A percentile compares a stretch with the other conserved stretches of the same genome.
Evolutionary conservation across 2,329 filamentous ascomycete genomes (phyloP).

Genomic region (Fusarium phyllophilum): DNA sequence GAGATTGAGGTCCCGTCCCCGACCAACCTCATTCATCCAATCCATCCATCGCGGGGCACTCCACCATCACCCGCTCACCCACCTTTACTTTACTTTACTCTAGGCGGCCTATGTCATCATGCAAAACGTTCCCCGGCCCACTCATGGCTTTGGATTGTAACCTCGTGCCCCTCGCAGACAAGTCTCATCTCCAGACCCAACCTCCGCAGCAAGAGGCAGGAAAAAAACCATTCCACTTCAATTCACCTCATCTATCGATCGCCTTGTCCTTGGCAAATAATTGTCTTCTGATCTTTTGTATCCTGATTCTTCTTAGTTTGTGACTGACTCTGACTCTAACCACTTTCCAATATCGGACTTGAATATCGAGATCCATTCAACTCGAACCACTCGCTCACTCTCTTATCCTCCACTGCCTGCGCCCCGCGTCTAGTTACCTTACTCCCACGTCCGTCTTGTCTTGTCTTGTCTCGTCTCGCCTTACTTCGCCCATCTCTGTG

Average conservation of each 20-base stretch:
- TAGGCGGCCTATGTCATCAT: conserved; percentile 35
- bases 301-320: conserved; percentile 14
- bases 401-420: conserved; percentile 2
- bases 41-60: conserved; percentile 30
- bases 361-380: conserved; percentile 9
- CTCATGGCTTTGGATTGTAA: conserved; percentile 22
- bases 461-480: background rate
- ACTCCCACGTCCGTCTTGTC: background rate
- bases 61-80: conserved; percentile 12
- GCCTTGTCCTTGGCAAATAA: conserved; percentile 22
- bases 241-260: conserved; percentile 21
- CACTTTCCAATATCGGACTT: background rate
- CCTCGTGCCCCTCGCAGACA: conserved; percentile 35
- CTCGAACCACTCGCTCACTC: background rate
- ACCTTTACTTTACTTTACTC: background rate
- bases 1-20: background rate
- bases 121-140: conserved; percentile 27
- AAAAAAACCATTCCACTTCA: conserved; percentile 32
- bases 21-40: background rate
- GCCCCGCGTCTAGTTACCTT: background rate
- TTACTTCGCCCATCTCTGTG: conserved; percentile 5
- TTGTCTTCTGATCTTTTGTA: conserved; percentile 18
- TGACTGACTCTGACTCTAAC: conserved; percentile 6
- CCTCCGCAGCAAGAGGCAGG: conserved; percentile 14
- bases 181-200: conserved; percentile 33